Conservation (phyloP, 257 asterid species). For the Penstemon barbatus region DNA sequence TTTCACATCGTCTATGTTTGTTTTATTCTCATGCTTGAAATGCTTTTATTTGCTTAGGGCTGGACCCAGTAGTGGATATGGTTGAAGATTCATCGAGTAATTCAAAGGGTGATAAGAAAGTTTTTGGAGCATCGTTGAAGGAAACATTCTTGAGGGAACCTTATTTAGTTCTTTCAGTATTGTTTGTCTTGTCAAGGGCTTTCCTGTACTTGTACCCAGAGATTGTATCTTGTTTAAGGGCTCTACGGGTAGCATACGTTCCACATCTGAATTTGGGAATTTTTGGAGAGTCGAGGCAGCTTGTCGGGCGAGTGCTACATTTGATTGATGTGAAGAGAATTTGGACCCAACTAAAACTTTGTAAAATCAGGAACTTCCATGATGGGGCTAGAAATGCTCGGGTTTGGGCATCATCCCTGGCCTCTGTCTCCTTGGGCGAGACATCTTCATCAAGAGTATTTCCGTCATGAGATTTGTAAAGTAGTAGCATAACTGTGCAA, state of each 20-base stretch:
- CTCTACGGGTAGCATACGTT: constrained; percentile 56
- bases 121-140: constrained; percentile 34
- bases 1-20: constrained; percentile 40
- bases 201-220: constrained; percentile 45
- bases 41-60: constrained; percentile 33
- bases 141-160: constrained; percentile 43
- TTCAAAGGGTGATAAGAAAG: constrained; percentile 20
- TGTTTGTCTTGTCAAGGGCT: constrained; percentile 50
- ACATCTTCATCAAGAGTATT: constrained; percentile 49
- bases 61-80: constrained; percentile 46
- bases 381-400: constrained; percentile 67
- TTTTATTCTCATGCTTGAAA: constrained; percentile 11
- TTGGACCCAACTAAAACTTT: constrained; percentile 57
- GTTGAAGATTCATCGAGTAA: constrained; percentile 32
- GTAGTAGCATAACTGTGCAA: constrained; percentile 16
- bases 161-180: constrained; percentile 44
- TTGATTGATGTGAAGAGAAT: constrained; percentile 59
- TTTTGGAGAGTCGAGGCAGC: constrained; percentile 65
- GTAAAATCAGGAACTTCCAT: constrained; percentile 63
- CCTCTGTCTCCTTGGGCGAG: constrained; percentile 69
- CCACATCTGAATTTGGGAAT: constrained; percentile 59
- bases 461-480: constrained; percentile 34
- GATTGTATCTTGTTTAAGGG: constrained; percentile 36
- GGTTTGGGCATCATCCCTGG: constrained; percentile 84
- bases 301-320: constrained; percentile 53